These are phyloP conservation scores for Achaetomiella virescens DNA, from an alignment of 495 filamentous ascomycete genomes.

Conservation along the genomic window DNA sequence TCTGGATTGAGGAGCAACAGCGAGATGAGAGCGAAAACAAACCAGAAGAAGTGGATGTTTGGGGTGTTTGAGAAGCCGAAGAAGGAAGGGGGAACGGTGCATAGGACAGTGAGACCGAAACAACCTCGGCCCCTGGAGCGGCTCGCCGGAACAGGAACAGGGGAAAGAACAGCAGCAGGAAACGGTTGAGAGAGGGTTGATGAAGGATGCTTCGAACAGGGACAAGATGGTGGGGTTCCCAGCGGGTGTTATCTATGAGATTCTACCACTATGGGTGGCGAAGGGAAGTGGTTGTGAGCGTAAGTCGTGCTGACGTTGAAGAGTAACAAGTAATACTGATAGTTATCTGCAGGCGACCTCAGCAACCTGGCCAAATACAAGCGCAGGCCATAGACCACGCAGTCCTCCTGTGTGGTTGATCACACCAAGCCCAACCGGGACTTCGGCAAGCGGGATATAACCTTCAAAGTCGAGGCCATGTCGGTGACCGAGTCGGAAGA, in stretches of 20 bases:
- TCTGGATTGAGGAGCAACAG: slow-evolving; percentile 33
- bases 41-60: slow-evolving; percentile 24
- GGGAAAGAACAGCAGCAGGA: background rate
- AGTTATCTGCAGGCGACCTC: slow-evolving; percentile 23
- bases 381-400: slow-evolving; percentile 21
- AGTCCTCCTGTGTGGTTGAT: slow-evolving; percentile 27
- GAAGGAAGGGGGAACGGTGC: slow-evolving; percentile 14
- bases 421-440: slow-evolving; percentile 28
- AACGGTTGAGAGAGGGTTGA: background rate
- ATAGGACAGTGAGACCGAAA: slow-evolving; percentile 13
- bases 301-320: slow-evolving; percentile 10
- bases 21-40: slow-evolving; percentile 3
- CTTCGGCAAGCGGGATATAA: slow-evolving; percentile 27
- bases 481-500: slow-evolving; percentile 28
- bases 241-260: slow-evolving; percentile 28
- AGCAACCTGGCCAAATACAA: slow-evolving; percentile 27
- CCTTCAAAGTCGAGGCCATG: slow-evolving; percentile 30
- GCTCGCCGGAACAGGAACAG: background rate
- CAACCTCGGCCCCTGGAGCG: slow-evolving; percentile 7
- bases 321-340: background rate
- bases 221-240: slow-evolving; percentile 34
- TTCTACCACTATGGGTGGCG: slow-evolving; percentile 30
- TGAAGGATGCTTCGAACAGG: slow-evolving; percentile 16
- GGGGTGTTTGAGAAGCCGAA: slow-evolving; percentile 29
- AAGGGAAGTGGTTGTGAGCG: slow-evolving; percentile 30